A percentile compares a stretch with the other conserved stretches of the same genome.
phyloP scores from a whole-genome alignment of 352 stramenopile genomes.

The Phytophthora colocasiae region DNA sequence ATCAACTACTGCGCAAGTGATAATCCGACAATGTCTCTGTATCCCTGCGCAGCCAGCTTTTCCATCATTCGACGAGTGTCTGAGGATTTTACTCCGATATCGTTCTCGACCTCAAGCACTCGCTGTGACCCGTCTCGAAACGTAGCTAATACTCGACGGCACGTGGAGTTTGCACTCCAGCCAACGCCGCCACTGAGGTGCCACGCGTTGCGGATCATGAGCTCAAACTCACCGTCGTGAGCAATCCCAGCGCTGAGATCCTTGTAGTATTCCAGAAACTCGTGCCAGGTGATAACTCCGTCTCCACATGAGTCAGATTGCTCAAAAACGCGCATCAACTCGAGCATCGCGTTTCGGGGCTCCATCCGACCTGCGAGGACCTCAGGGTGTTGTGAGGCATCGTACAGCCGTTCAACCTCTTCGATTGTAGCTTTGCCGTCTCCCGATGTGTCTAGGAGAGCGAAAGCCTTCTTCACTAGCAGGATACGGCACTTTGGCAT shows the following conservation, averaged over 20 bases:
- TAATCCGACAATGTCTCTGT: constrained; percentile 60
- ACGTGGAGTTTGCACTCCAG: constrained; percentile 80
- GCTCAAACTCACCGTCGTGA: constrained; percentile 88
- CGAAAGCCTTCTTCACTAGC: constrained; percentile 90
- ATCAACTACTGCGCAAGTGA: constrained; percentile 32
- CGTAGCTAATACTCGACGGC: constrained; percentile 73
- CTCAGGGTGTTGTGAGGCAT: constrained; percentile 84
- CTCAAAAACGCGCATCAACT: constrained; percentile 86
- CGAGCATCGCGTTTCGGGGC: constrained; percentile 72
- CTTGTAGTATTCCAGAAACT: constrained; percentile 93
- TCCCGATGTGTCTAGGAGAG: constrained; percentile 65
- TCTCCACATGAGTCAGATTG: constrained; percentile 41
- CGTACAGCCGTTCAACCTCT: constrained; percentile 78
- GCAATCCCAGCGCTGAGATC: constrained; percentile 84
- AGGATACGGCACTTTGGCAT: constrained; percentile 84
- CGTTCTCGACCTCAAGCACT: constrained; percentile 76
- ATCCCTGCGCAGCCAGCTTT: constrained; percentile 59
- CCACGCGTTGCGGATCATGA: constrained; percentile 89
- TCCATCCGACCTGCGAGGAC: constrained; percentile 71
- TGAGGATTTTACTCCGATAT: constrained; percentile 55
- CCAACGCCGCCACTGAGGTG: constrained; percentile 83
- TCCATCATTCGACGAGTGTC: constrained; percentile 66
- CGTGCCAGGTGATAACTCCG: constrained; percentile 75
- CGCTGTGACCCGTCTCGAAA: constrained; percentile 74
- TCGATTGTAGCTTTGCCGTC: constrained; percentile 71